Evolutionary conservation across 2,329 filamentous ascomycete genomes (phyloP), one percentile per base, ranked within the genome.

Genomic region (Rutstroemia sp.): DNA sequence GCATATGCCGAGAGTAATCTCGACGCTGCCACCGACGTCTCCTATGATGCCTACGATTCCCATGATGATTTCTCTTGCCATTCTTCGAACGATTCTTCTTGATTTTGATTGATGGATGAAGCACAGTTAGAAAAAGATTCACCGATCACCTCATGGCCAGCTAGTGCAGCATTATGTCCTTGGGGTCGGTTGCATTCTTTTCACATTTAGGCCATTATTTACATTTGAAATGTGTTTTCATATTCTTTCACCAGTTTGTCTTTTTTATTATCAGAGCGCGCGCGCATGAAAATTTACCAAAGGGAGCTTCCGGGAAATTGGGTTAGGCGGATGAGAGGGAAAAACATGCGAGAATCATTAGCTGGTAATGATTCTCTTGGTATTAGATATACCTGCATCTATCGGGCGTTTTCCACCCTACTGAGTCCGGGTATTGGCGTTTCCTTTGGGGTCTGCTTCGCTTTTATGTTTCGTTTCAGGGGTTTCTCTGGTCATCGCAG

Each of bases 131-230:
- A 59, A 40, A 49, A 51, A n/a, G 25, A 48, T 39, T 39, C 25
- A 51, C 56, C 60, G 9, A 12, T 12, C 30, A 27, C 36, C 54
- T 57, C 60, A 49, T 61, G 64, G 66, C 68, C 61, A 34, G 67
- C 67, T 68, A 68, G 67, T 67, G 67, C 67, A 68, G 67, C 67
- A 68, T 62, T 59, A 64, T 45, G 64, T 65, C 65, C 60, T 47
- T 47, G 53, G 54, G 36, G 46, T 48, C 1, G 30, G 30, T 9
- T 34, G 30, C 30, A 34, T 34, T 34, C 46, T 63, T 54, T 50
- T 27, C 44, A 34, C 19, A 8, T 50, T 16, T 45, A 48, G 34
- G 53, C 42, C 46, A 50, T 55, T 38, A 17, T 54, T 45, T 21
- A 19, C 44, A 21, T 55, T 55, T 51, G 27, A 48, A 54, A 30